Conservation (phyloP, 2,329 filamentous ascomycete species). For the Bimuria novae-zelandiae region DNA sequence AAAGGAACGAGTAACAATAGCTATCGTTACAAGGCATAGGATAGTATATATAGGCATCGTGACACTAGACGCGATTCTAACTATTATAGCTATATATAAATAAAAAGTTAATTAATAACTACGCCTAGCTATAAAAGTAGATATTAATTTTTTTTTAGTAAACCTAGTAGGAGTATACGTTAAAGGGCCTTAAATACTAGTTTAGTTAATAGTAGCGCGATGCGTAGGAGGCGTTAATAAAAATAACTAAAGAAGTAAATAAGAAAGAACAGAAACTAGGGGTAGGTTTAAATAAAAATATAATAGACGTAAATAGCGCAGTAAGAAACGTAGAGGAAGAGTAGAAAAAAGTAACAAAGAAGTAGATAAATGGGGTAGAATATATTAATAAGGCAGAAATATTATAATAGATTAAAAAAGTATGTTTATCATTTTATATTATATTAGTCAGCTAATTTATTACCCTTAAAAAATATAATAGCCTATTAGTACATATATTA, state of each 20-base stretch:
- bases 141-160: constrained; percentile 24
- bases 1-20: no score
- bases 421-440: neutral
- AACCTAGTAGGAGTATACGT: no score
- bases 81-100: constrained; percentile 24
- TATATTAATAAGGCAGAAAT: neutral
- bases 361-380: neutral
- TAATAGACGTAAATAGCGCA: no score
- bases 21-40: no score
- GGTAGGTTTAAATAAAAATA: neutral
- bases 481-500: no score
- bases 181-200: neutral
- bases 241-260: neutral
- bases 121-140: constrained; percentile 18
- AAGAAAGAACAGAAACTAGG: neutral
- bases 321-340: neutral
- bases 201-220: neutral
- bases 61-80: no score
- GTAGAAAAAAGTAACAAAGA: no score
- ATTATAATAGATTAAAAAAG: neutral
- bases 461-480: no score
- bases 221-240: no score
- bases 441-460: neutral
- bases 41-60: no score
- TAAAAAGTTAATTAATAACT: constrained; percentile 13